Base-by-base conservation (phyloP, 768 basidiomycete species). In the Mycena sanguinolenta region DNA sequence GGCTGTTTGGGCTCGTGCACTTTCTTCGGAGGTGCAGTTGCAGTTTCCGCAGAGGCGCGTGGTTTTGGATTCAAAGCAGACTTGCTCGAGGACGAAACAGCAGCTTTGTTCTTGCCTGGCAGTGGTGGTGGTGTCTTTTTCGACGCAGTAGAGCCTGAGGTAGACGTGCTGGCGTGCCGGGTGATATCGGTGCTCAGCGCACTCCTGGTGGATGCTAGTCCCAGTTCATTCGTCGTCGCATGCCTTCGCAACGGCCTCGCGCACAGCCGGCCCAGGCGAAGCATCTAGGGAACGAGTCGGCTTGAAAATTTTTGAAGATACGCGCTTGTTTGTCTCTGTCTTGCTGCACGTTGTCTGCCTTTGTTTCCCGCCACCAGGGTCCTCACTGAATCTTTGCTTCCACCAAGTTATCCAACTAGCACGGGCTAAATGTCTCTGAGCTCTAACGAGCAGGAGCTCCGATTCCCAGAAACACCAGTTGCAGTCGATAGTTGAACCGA, bases 191-290 rank as follows among this genome's bases (percentile, higher is more conserved):
- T 28, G n/a, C 16, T 21, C 34, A 34, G 55, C 2, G 13, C 6
- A 19, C 42, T 34, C 12, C 17, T 12, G 9, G n/a, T 3, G 12
- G n/a, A 30, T 21, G n/a, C 36, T 2, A 59, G 27, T 0, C 4
- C 23, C 13, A 58, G 28, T n/a, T 66, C 65, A 66, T 60, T 50
- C 14, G 39, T 34, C 32, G 58, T 34, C 0, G 44, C 59, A 60
- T 60, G 59, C 30, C 65, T 42, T 23, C 34, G 46, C 28, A 53
- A 25, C 27, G 58, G 49, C 13, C n/a, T 27, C 5, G 49, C 57
- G 38, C 27, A 44, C 25, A 70, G 69, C n/a, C 69, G 69, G 9
- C 63, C 69, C 63, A 70, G 64, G 25, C 64, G 69, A 32, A 70
- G 69, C 69, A 70, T 70, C 42, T 60, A 62, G 60, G 23, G 25